Conservation (phyloP, 345 rosid species). For the Abelmoschus esculentus region DNA sequence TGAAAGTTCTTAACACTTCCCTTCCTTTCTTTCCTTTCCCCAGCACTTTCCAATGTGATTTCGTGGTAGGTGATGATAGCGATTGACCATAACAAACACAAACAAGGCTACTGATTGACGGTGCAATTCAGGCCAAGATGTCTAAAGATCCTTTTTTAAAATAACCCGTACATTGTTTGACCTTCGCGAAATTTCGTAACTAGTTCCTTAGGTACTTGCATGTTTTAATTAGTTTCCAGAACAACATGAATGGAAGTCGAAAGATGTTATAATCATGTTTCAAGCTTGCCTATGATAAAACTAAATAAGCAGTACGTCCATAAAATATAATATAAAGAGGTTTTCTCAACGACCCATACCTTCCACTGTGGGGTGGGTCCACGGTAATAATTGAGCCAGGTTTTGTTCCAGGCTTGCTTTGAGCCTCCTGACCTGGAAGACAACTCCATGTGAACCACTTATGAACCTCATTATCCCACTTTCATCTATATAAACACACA, state of each 20-base stretch:
- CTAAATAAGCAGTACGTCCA: neutral
- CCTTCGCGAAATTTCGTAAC: neutral
- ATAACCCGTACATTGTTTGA: neutral
- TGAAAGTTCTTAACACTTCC: no score
- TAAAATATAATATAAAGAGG: neutral
- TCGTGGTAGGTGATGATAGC: neutral
- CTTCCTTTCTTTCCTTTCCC: neutral
- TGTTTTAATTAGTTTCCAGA: neutral
- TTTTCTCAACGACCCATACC: neutral
- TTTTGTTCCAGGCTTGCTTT: conserved; percentile 9
- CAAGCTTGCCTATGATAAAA: neutral
- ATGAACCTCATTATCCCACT: neutral
- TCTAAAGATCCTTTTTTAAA: neutral
- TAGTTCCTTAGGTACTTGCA: neutral
- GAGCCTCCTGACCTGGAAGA: neutral
- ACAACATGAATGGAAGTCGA: neutral
- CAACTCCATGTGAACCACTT: conserved; percentile 7
- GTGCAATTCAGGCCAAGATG: neutral
- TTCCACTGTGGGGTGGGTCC: neutral
- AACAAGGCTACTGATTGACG: neutral
- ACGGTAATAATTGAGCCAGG: neutral
- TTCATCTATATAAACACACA: neutral
- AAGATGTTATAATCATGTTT: neutral
- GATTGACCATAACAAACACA: neutral
- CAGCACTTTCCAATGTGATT: neutral